Percentiles rank a stretch among this genome's conserved stretches.
phyloP scores from a whole-genome alignment of 352 stramenopile species.

The Phytophthora colocasiae region DNA sequence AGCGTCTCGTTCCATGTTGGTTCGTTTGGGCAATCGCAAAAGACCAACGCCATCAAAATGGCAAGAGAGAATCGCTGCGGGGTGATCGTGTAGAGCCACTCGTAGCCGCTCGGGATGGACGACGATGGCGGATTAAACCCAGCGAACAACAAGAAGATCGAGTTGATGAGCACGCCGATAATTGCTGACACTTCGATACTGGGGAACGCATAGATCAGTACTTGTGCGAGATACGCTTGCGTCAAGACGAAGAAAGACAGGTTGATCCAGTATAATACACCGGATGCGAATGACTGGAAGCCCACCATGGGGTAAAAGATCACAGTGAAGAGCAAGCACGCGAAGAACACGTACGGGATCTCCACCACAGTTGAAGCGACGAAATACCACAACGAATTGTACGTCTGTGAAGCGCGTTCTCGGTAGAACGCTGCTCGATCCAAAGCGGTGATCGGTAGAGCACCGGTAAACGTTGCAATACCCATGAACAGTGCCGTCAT shows the following conservation, averaged over 20 bases:
- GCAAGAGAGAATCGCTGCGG: conserved; percentile 31
- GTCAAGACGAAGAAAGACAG: conserved; percentile 38
- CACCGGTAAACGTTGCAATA: conserved; percentile 26
- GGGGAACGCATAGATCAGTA: conserved; percentile 25
- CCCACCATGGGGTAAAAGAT: conserved; percentile 47
- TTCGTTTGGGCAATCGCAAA: conserved; percentile 27
- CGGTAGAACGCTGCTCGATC: conserved; percentile 74
- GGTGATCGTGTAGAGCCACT: conserved; percentile 29
- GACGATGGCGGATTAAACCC: conserved; percentile 29
- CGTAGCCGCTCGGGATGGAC: conserved; percentile 27
- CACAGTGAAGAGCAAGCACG: conserved; percentile 35
- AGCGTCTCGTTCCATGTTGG: conserved; percentile 29
- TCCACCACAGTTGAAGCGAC: conserved; percentile 74
- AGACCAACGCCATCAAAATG: conserved; percentile 34
- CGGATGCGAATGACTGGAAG: conserved; percentile 33
- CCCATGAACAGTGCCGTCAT: conserved; percentile 67
- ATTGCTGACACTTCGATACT: conserved; percentile 34
- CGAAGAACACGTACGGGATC: conserved; percentile 60
- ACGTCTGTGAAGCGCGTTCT: conserved; percentile 91
- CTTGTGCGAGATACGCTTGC: conserved; percentile 39
- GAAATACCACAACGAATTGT: conserved; percentile 85
- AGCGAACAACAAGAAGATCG: conserved; percentile 32
- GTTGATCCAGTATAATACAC: conserved; percentile 39
- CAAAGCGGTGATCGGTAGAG: conserved; percentile 48
- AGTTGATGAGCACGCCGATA: conserved; percentile 32